Evolutionary conservation across 1,284 basidiomycete species (phyloP).

Genomic region (Rhodotorula sp.): DNA sequence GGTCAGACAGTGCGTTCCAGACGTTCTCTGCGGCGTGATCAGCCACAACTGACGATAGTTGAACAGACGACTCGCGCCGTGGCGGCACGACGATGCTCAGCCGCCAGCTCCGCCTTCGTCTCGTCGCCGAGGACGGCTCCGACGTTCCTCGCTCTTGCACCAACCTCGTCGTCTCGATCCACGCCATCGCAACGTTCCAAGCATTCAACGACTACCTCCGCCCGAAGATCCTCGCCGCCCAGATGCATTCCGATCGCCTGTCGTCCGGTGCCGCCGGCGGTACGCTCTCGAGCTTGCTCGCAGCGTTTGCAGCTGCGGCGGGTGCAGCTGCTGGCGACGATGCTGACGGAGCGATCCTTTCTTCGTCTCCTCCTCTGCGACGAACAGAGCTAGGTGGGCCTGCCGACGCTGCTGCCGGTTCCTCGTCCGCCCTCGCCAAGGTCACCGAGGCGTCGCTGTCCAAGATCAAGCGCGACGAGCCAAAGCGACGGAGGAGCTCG

Average conservation of each 20-base stretch:
- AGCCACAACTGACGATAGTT: background rate
- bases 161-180: constrained; percentile 90
- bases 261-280: constrained; percentile 46
- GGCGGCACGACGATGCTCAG: constrained; percentile 80
- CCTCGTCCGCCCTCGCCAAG: too few relatives aligned
- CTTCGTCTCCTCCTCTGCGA: constrained; percentile 24
- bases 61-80: constrained; percentile 68
- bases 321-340: constrained; percentile 38
- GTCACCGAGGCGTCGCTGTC: constrained; percentile 50
- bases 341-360: constrained; percentile 9
- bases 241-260: constrained; percentile 48
- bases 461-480: constrained; percentile 29
- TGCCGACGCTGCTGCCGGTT: background rate
- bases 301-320: constrained; percentile 71
- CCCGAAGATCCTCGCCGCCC: constrained; percentile 76
- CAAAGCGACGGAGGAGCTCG: constrained; percentile 67
- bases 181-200: constrained; percentile 94
- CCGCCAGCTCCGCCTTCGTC: constrained; percentile 79
- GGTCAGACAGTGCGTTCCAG: constrained; percentile 62
- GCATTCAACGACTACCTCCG: constrained; percentile 91
- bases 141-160: constrained; percentile 80
- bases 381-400: constrained; percentile 7
- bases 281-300: constrained; percentile 82
- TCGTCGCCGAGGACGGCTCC: constrained; percentile 81
- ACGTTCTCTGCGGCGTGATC: too few relatives aligned